Percentiles rank a stretch among this genome's conserved stretches.
Evolutionary conservation across 2,329 filamentous ascomycete genomes (phyloP).

Genomic region (Moelleriella libera): DNA sequence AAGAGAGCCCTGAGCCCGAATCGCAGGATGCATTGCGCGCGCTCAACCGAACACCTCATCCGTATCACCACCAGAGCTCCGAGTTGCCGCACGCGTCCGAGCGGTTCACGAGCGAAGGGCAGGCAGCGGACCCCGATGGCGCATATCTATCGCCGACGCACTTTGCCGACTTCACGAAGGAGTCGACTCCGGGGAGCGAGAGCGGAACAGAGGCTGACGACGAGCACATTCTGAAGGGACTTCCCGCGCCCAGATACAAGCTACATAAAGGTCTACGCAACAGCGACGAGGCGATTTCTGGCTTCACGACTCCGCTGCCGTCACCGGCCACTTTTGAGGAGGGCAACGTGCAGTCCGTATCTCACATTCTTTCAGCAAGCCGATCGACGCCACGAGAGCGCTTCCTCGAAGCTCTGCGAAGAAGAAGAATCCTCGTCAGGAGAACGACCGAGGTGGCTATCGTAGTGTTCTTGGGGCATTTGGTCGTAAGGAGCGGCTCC

Average conservation of each 20-base stretch:
- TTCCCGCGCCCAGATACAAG: slow-evolving; percentile 64
- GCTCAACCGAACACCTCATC: slow-evolving; percentile 50
- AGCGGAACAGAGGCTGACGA: slow-evolving; percentile 94
- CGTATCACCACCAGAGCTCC: slow-evolving; percentile 46
- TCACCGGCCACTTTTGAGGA: slow-evolving; percentile 33
- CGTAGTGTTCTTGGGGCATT: slow-evolving; percentile 30
- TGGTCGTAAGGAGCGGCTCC: slow-evolving; percentile 31
- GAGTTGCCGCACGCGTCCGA: slow-evolving; percentile 40
- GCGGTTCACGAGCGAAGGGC: slow-evolving; percentile 12
- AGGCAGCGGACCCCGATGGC: slow-evolving; percentile 6
- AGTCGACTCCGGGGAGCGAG: slow-evolving; percentile 57
- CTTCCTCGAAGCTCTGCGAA: slow-evolving; percentile 17
- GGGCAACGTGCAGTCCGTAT: slow-evolving; percentile 14
- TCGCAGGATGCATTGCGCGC: slow-evolving; percentile 28
- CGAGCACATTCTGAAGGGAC: slow-evolving; percentile 72
- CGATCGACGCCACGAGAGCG: slow-evolving; percentile 7
- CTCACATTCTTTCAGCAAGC: slow-evolving; percentile 8
- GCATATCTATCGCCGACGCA: slow-evolving; percentile 9
- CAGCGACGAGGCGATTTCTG: slow-evolving; percentile 37
- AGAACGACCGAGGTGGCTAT: slow-evolving; percentile 38
- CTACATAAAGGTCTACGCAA: slow-evolving; percentile 67
- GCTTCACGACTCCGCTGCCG: slow-evolving; percentile 38
- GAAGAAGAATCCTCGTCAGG: slow-evolving; percentile 36
- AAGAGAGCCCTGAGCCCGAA: slow-evolving; percentile 16
- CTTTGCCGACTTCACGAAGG: slow-evolving; percentile 25